phyloP scores from a whole-genome alignment of 768 basidiomycete species.

The Cubamyces lactineus region DNA sequence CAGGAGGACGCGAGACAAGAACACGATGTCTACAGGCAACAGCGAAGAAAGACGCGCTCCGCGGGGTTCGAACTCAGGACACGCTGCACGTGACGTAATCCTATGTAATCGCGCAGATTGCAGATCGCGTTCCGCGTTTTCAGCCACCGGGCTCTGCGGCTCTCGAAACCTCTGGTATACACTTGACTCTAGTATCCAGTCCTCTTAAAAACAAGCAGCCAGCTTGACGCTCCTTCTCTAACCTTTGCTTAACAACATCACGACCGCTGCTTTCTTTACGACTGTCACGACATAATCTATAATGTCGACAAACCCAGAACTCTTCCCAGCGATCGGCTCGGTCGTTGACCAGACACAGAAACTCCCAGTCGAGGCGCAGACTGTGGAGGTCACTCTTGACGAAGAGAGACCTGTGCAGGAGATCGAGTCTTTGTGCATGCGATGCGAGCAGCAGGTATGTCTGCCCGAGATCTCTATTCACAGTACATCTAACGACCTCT shows the following conservation, averaged over 20 bases:
- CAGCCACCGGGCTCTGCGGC: conserved; percentile 18
- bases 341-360: conserved; percentile 34
- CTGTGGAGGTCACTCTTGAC: conserved; percentile 32
- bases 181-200: conserved; percentile 1
- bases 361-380: conserved; percentile 22
- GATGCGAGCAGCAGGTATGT: conserved; percentile 85
- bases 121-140: conserved; percentile 11
- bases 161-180: conserved; percentile 23
- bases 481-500: not conserved
- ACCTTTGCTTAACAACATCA: not conserved
- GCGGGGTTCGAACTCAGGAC: conserved; percentile 11
- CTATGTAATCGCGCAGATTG: conserved; percentile 20
- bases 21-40: not conserved
- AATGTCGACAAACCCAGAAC: conserved; percentile 28
- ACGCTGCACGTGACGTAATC: conserved; percentile 16
- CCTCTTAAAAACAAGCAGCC: conserved; percentile 2
- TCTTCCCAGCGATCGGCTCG: conserved; percentile 36
- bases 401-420: conserved; percentile 77
- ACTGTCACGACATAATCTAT: not conserved
- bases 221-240: not conserved
- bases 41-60: not conserved
- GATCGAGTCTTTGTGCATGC: conserved; percentile 93
- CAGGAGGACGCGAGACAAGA: not conserved
- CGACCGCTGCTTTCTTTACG: not conserved
- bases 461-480: not conserved